Evolutionary conservation across 768 basidiomycete species (phyloP), one percentile per base, ranked within the genome.

Genomic region (Galerina sulciceps): DNA sequence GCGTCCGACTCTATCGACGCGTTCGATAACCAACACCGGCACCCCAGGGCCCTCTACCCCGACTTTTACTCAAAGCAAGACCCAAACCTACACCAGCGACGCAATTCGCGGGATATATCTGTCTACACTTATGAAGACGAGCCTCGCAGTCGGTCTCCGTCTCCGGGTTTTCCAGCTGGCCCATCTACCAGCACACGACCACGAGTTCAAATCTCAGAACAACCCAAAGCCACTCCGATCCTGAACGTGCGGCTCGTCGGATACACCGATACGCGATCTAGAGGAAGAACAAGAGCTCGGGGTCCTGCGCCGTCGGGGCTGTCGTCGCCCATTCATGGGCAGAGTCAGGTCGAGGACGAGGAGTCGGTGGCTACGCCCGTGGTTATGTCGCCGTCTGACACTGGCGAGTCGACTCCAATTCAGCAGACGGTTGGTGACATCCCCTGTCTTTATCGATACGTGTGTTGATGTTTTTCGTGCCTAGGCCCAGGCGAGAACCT

Each of bases 241-340:
- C 55, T 76, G 17, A 74, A 73, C 41, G 65, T 75, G 4, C 65
- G 71, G 34, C 58, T 75, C 8, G 74, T 76, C 22, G 70, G 68
- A 3, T 67, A 67, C 41, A 57, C 53, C 8, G 68, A 66, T 22
- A 64, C 58, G 1, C 35, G 18, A 15, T 51, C 51, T 23, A 57
- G 67, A n/a, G 69, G 69, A 14, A 60, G 69, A 48, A 57, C 66
- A 26, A 53, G 60, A 18, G 65, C 65, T 41, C 51, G 67, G 40
- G 59, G 55, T 20, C 43, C 44, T 5, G 40, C 53, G 17, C 57
- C 62, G 13, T 26, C 51, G 2, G 62, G 56, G 0, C 45, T 58
- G 10, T 46, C 64, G 17, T 51, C 49, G 5, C 26, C 48, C 20
- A 3, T 44, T 10, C 36, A 38, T 26, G 41, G 11, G 17, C 36